phyloP scores from a whole-genome alignment of 2,329 filamentous ascomycete species.

The Plectosphaerella plurivora region DNA sequence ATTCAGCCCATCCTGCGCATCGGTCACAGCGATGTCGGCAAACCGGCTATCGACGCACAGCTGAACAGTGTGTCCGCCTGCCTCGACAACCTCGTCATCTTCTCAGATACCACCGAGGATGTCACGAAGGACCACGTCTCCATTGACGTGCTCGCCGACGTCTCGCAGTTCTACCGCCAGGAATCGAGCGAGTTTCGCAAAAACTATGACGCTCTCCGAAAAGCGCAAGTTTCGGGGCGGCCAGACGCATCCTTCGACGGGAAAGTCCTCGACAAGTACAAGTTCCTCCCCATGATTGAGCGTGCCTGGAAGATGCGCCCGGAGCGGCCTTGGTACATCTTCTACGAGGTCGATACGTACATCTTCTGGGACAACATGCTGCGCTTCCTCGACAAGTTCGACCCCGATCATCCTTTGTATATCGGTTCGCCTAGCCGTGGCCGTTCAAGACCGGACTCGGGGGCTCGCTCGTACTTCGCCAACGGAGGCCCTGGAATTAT shows the following conservation, averaged over 20 bases:
- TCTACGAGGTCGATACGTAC: constrained; percentile 52
- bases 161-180: constrained; percentile 33
- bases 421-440: constrained; percentile 44
- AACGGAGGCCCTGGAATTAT: constrained; percentile 45
- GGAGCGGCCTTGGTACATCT: constrained; percentile 49
- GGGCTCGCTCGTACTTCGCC: constrained; percentile 36
- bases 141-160: constrained; percentile 40
- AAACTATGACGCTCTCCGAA: constrained; percentile 34
- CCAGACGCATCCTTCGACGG: constrained; percentile 32
- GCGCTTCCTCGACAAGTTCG: constrained; percentile 42
- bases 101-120: constrained; percentile 43
- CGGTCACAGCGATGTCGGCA: constrained; percentile 34
- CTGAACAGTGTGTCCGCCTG: constrained; percentile 49
- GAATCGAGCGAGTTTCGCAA: constrained; percentile 5
- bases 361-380: constrained; percentile 36
- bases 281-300: constrained; percentile 52
- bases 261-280: constrained; percentile 53
- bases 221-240: constrained; percentile 25
- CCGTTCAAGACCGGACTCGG: constrained; percentile 19
- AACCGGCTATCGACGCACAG: constrained; percentile 37
- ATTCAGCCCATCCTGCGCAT: constrained; percentile 39
- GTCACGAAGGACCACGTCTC: constrained; percentile 32
- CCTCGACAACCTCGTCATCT: constrained; percentile 41
- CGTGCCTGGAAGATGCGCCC: constrained; percentile 41
- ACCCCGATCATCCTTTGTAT: constrained; percentile 39